Conservation (phyloP, 2,329 filamentous ascomycete species). For the Fusarium buharicum region DNA sequence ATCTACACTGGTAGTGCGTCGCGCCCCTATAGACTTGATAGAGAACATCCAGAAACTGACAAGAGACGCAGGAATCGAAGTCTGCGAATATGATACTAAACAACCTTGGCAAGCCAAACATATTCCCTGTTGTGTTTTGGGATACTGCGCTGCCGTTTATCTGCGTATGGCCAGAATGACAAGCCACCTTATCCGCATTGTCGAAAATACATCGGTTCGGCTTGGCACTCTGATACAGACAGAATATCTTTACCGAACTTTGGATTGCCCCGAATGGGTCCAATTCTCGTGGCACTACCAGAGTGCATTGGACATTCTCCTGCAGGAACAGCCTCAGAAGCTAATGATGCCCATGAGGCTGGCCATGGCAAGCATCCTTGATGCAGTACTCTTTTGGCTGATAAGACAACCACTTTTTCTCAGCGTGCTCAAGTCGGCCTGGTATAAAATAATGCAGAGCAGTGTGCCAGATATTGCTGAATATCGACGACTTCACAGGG, state of each 20-base stretch:
- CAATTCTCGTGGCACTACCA: constrained; percentile 44
- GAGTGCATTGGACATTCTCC: constrained; percentile 47
- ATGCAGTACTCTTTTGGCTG: constrained; percentile 45
- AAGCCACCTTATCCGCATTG: constrained; percentile 41
- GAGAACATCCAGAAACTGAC: not conserved
- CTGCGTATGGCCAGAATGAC: constrained; percentile 47
- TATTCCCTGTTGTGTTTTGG: constrained; percentile 49
- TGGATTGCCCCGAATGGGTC: constrained; percentile 35
- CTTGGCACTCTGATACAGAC: constrained; percentile 38
- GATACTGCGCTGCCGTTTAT: constrained; percentile 48
- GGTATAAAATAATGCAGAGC: constrained; percentile 40
- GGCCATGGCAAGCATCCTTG: constrained; percentile 48
- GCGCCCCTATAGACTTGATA: not conserved
- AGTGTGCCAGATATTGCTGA: constrained; percentile 46
- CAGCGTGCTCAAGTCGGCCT: constrained; percentile 42
- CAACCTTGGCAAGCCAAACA: constrained; percentile 45
- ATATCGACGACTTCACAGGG: constrained; percentile 36
- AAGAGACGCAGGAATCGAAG: constrained; percentile 42
- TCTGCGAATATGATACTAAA: constrained; percentile 43
- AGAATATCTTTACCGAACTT: constrained; percentile 18
- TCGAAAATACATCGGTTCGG: constrained; percentile 43
- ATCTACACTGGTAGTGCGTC: constrained; percentile 52
- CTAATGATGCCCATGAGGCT: constrained; percentile 49
- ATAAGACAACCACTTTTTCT: constrained; percentile 41
- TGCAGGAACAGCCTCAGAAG: constrained; percentile 35